Evolutionary conservation across 148 eudicot genomes (phyloP).

Genomic region (Cornus florida): DNA sequence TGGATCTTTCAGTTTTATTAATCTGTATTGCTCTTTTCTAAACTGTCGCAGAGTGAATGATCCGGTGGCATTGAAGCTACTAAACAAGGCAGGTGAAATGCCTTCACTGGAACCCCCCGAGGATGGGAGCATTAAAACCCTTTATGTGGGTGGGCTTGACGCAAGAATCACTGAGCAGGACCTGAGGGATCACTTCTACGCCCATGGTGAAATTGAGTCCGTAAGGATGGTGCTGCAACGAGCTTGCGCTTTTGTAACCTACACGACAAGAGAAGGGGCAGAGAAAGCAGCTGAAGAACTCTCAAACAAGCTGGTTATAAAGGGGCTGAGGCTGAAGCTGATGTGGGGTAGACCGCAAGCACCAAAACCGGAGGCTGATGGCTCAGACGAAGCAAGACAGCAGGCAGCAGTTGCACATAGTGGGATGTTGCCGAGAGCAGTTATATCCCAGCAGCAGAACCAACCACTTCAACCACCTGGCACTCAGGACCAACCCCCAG

Average conservation of each 20-base stretch:
- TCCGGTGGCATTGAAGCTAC: slow-evolving; percentile 91
- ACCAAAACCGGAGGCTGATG: slow-evolving; percentile 62
- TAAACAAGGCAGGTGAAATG: slow-evolving; percentile 96
- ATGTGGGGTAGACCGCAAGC: slow-evolving; percentile 97
- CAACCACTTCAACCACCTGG: slow-evolving; percentile 69
- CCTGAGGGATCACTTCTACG: slow-evolving; percentile 81
- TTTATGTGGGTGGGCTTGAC: slow-evolving; percentile 93
- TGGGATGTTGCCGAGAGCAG: slow-evolving; percentile 89
- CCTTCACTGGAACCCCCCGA: slow-evolving; percentile 84
- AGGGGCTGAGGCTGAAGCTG: slow-evolving; percentile 86
- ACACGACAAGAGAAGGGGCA: slow-evolving; percentile 95
- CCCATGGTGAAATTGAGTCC: slow-evolving; percentile 97
- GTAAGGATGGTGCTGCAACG: slow-evolving; percentile 81
- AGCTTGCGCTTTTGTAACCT: slow-evolving; percentile 91
- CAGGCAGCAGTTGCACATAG: slow-evolving; percentile 73
- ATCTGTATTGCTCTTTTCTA: not conserved
- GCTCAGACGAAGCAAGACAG: slow-evolving; percentile 54
- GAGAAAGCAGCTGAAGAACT: slow-evolving; percentile 98
- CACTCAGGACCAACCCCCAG: slow-evolving; percentile 54
- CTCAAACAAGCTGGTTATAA: slow-evolving; percentile 86
- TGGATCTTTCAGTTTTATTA: not conserved
- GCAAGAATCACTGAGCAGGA: slow-evolving; percentile 84
- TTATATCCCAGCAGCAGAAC: slow-evolving; percentile 85
- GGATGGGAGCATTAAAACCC: slow-evolving; percentile 86
- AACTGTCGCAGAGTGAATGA: slow-evolving; percentile 72